Evolutionary conservation across 331 rosid species (phyloP).

Genomic region (Cucumis variabilis): DNA sequence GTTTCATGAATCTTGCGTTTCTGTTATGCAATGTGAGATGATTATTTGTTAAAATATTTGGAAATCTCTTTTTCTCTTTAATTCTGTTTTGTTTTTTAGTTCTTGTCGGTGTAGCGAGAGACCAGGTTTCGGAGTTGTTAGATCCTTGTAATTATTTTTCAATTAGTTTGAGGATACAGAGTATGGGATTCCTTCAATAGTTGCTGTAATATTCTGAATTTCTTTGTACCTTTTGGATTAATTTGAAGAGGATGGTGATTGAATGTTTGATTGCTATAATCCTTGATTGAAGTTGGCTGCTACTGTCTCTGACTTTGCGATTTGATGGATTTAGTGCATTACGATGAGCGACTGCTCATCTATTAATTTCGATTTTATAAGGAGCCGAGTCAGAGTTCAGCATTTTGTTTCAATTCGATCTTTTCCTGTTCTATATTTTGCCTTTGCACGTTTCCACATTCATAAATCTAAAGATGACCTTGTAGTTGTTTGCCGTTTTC

Average conservation of each 20-base stretch:
- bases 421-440: not conserved
- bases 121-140: not conserved
- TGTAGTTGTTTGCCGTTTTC: not conserved
- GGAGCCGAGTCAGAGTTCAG: not conserved
- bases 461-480: not conserved
- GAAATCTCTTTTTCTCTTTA: not conserved
- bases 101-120: not conserved
- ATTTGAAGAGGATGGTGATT: not conserved
- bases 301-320: not conserved
- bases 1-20: not conserved
- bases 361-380: not conserved
- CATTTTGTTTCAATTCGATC: not conserved
- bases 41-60: not conserved
- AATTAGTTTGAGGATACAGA: not conserved
- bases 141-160: not conserved
- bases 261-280: not conserved
- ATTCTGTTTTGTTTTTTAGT: conserved; percentile 14
- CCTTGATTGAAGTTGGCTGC: not conserved
- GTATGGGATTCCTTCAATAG: not conserved
- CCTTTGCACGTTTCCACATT: not conserved
- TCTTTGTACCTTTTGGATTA: not conserved
- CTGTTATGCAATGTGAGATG: conserved; percentile 4
- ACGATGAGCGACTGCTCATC: not conserved
- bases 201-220: not conserved
- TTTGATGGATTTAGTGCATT: not conserved